These are phyloP conservation scores for Polytolypa hystricis DNA, from an alignment of 2,329 filamentous ascomycete species.

Conservation along the genomic window DNA sequence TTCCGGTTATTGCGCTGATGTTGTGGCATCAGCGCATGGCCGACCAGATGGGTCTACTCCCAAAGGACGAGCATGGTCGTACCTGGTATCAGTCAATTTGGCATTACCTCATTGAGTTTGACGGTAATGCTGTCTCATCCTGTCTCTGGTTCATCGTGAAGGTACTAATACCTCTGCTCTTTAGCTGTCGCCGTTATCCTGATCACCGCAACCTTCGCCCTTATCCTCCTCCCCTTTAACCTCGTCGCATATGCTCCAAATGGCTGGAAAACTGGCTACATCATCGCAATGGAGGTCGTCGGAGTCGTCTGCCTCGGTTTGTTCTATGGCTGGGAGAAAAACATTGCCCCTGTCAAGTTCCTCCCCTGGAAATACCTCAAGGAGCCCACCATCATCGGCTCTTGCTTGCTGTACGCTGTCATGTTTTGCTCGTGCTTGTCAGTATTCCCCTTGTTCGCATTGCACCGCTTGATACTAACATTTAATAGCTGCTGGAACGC, in stretches of 20 bases:
- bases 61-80: slow-evolving; percentile 7
- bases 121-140: no score
- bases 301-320: slow-evolving; percentile 41
- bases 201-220: slow-evolving; percentile 18
- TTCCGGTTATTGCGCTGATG: slow-evolving; percentile 46
- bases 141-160: background rate
- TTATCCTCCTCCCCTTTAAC: slow-evolving; percentile 21
- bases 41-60: slow-evolving; percentile 21
- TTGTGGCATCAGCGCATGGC: slow-evolving; percentile 46
- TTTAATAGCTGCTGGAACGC: slow-evolving; percentile 33
- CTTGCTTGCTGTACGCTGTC: slow-evolving; percentile 34
- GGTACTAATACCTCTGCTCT: background rate
- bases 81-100: slow-evolving; percentile 10
- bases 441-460: no score
- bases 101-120: slow-evolving; percentile 15
- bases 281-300: slow-evolving; percentile 40
- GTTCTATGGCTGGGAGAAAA: slow-evolving; percentile 45
- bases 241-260: slow-evolving; percentile 14
- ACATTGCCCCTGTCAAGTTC: slow-evolving; percentile 39
- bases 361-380: slow-evolving; percentile 44
- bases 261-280: slow-evolving; percentile 15
- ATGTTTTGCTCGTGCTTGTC: slow-evolving; percentile 36
- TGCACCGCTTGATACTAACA: background rate
- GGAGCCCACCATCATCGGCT: slow-evolving; percentile 38
- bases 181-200: slow-evolving; percentile 21